These are phyloP conservation scores for Geotrichum restrictum DNA, from an alignment of 1,139 yeast genomes.

Conservation along the genomic window DNA sequence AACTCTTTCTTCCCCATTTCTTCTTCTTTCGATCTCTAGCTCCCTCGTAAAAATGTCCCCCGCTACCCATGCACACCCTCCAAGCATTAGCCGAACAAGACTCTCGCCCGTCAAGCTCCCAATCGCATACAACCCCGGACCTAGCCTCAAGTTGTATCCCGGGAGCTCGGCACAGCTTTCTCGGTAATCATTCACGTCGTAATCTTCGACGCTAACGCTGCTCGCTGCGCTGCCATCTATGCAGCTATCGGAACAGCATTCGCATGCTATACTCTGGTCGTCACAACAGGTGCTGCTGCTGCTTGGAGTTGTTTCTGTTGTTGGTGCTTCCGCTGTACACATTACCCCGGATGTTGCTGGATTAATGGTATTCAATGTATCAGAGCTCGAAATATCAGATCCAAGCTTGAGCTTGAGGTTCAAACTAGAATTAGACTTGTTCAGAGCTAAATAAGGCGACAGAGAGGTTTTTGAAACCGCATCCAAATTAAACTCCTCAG, in stretches of 20 bases:
- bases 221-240: constrained; percentile 6
- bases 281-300: constrained; percentile 7
- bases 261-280: not conserved
- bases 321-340: too few relatives aligned
- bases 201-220: constrained; percentile 1
- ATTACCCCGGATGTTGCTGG: too few relatives aligned
- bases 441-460: constrained; percentile 10
- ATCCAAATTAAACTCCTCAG: constrained; percentile 1
- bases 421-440: not conserved
- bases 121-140: constrained; percentile 28
- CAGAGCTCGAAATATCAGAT: too few relatives aligned
- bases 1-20: too few relatives aligned
- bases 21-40: too few relatives aligned
- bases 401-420: too few relatives aligned
- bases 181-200: not conserved
- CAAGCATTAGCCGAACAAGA: constrained; percentile 35
- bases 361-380: too few relatives aligned
- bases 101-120: constrained; percentile 39
- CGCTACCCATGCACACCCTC: constrained; percentile 33
- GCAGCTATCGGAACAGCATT: too few relatives aligned
- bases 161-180: not conserved
- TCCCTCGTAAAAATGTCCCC: constrained; percentile 21
- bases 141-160: constrained; percentile 13
- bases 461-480: constrained; percentile 13
- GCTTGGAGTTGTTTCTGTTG: not conserved